Base-by-base conservation (phyloP, 192 early-diverging fungal species). In the Helicostylum pulchrum region DNA sequence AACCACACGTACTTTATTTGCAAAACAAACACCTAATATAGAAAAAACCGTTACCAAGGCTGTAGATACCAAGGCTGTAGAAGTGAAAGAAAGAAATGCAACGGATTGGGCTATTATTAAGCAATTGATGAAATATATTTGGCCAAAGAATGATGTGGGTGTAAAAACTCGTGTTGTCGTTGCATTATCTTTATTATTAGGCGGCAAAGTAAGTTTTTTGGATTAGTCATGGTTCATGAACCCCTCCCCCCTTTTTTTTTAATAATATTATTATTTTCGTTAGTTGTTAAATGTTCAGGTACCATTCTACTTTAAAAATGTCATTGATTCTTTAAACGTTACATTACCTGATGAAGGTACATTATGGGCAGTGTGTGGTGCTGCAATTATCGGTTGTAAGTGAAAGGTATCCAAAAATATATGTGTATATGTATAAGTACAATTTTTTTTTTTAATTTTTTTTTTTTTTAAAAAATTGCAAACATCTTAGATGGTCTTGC, bases 301-400 rank as follows among this genome's bases (percentile, higher is more conserved):
- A 36, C 97, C 97, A 0, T 89, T 96, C 51, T 86, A 92, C 64
- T 99, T 99, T 81, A 99, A 98, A 76, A 73, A 90, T 55, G 84
- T 92, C 39, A 86, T 99, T 34, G 96, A 99, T 64, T 83, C 83
- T 20, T 79, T 99, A 36, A 94, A 90, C 65, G 62, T 85, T 49
- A 80, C 88, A 32, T 79, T 88, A 30, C 44, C 86, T 9, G 78
- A 79, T 14, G 80, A 85, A 30, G 79, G 80, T 12, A 88, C 88
- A 6, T 75, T 95, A 46, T 69, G 87, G 51, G 85, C 88, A 5
- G 81, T 96, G 12, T 91, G 87, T 23, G 95, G 94, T n/a, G 88
- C 94, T n/a, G 86, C 90, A 67, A 84, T 99, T 46, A 70, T 98
- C 39, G 97, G 94, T 6, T 99, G 81, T 80, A 81, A 75, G 77